phyloP scores from a whole-genome alignment of 257 asterid species.

The Rehmannia glutinosa region DNA sequence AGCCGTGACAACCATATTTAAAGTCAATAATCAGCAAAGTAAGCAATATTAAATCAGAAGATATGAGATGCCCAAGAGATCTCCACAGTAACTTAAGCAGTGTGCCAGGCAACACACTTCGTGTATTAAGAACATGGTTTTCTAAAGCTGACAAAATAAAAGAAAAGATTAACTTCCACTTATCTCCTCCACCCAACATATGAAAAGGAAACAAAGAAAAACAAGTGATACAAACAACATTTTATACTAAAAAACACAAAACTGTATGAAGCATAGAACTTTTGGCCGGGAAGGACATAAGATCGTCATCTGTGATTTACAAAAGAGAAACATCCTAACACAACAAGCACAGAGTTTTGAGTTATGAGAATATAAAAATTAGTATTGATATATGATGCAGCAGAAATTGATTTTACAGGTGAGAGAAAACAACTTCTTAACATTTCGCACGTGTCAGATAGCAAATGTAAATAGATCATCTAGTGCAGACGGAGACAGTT shows the following conservation, averaged over 20 bases:
- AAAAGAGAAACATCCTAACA: background rate
- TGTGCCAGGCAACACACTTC: background rate
- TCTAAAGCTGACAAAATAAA: background rate
- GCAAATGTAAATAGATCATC: background rate
- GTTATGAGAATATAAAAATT: background rate
- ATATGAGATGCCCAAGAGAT: background rate
- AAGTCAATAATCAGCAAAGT: background rate
- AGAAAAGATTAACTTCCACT: background rate
- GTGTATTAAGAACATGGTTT: background rate
- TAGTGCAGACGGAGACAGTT: background rate
- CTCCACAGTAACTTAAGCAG: background rate
- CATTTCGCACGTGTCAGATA: background rate
- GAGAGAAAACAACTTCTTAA: background rate
- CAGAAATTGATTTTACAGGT: conserved; percentile 2
- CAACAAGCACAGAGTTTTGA: background rate
- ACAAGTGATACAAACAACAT: background rate
- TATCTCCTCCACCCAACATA: background rate
- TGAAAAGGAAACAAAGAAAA: background rate
- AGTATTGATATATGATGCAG: background rate
- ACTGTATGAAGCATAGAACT: background rate
- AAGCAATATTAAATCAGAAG: background rate
- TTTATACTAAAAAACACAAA: background rate
- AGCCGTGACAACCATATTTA: too few species aligned
- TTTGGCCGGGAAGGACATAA: background rate
- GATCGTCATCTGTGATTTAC: background rate